Evolutionary conservation across 2,329 filamentous ascomycete genomes (phyloP).

Genomic region (Arachnomyces sp.): DNA sequence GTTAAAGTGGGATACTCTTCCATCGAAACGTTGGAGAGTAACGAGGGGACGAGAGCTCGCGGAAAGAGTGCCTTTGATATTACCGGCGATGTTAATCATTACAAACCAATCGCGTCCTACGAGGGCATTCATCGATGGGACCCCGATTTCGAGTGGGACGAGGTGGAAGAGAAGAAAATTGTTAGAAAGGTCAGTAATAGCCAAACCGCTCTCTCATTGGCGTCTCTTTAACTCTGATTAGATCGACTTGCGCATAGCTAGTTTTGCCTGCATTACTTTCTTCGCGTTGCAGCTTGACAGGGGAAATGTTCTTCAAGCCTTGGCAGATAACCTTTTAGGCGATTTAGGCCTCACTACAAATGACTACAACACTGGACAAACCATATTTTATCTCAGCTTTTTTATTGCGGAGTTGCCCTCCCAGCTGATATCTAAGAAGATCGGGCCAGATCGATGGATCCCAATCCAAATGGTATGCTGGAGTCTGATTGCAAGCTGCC

Average conservation of each 20-base stretch:
- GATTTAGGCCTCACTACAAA: constrained; percentile 42
- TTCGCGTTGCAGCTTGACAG: constrained; percentile 57
- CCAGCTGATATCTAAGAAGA: constrained; percentile 51
- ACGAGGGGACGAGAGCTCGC: constrained; percentile 5
- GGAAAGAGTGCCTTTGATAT: constrained; percentile 27
- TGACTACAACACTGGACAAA: constrained; percentile 37
- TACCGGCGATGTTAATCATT: constrained; percentile 27
- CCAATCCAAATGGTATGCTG: constrained; percentile 50
- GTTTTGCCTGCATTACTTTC: constrained; percentile 50
- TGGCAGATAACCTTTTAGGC: constrained; percentile 52
- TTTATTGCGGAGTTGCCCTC: constrained; percentile 50
- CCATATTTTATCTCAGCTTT: constrained; percentile 30
- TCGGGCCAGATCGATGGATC: constrained; percentile 53
- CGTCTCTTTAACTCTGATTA: constrained; percentile 8
- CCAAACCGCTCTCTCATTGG: background rate
- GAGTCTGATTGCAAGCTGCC: constrained; percentile 45
- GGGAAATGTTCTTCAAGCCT: constrained; percentile 53
- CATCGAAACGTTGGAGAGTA: background rate
- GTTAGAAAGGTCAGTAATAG: constrained; percentile 25
- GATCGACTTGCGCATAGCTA: constrained; percentile 36
- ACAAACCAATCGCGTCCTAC: constrained; percentile 35
- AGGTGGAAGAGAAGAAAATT: constrained; percentile 35
- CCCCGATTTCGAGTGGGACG: constrained; percentile 37
- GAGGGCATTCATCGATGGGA: constrained; percentile 44
- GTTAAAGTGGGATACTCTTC: too few relatives aligned